These are phyloP conservation scores for Persicaria tinctoria DNA, from an alignment of 148 eudicot genomes.

Conservation along the genomic window DNA sequence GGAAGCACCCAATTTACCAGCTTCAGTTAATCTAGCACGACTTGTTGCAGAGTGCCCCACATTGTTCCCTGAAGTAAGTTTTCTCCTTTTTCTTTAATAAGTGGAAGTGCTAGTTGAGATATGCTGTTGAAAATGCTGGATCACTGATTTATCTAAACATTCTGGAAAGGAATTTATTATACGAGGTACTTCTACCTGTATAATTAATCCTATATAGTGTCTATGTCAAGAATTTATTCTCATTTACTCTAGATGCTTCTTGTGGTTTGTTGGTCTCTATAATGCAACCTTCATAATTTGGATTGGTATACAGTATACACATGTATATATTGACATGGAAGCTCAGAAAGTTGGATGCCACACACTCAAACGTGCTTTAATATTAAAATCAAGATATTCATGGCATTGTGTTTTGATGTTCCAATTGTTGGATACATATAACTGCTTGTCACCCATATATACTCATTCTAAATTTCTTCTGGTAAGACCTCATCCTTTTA, in stretches of 20 bases:
- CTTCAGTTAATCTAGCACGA: conserved; percentile 71
- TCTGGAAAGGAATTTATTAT: background rate
- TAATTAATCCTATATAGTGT: background rate
- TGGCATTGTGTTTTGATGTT: background rate
- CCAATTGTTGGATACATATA: background rate
- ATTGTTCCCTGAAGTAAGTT: conserved; percentile 82
- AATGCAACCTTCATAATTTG: background rate
- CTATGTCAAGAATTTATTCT: no score
- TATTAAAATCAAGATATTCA: background rate
- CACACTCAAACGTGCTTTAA: background rate
- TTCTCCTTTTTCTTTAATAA: background rate
- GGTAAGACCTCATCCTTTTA: background rate
- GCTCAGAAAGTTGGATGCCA: background rate
- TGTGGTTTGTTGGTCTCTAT: background rate
- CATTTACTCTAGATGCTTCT: no score
- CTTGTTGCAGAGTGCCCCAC: conserved; percentile 81
- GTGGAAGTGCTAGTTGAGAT: background rate
- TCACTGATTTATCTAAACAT: background rate
- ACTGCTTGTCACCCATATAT: background rate
- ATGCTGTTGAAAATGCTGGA: background rate
- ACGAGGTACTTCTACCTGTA: background rate
- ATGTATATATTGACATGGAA: background rate
- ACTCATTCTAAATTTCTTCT: background rate
- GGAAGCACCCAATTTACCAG: conserved; percentile 72
- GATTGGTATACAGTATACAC: background rate